Evolutionary conservation across 441 rosid species (phyloP), one percentile per base, ranked within the genome.

Genomic region (Lagerstroemia fauriei): DNA sequence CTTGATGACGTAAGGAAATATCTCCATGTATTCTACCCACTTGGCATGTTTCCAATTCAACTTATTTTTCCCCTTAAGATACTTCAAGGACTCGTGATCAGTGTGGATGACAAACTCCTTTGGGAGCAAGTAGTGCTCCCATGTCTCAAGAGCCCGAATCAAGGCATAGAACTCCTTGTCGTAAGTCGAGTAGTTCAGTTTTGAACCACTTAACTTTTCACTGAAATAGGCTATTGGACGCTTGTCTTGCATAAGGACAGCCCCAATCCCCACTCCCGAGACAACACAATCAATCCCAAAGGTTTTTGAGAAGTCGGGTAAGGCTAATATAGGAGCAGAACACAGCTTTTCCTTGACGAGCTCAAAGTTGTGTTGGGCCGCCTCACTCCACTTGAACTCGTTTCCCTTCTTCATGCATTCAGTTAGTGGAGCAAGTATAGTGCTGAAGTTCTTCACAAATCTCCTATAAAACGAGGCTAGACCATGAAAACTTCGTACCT

Each of bases 101-200:
- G 53, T 74, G 77, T 74, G 77, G 24, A 44, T 44, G 31, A 74
- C 77, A 31, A 74, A 46, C 77, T 74, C 77, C 32, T 51, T 47
- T 11, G 77, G 77, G 12, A 76, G 25, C 14, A 76, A 53, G 66
- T 76, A 76, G 32, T 53, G 78, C 44, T 57, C 25, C 78, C 78
- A 76, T 20, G 41, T 76, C 38, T 51, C 44, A 53, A 51, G 78
- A 44, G 63, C 78, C 38, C 44, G 78, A 53, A 76, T 57, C 63
- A 76, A 17, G 13, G 78, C 78, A 27, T 44, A 57, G 32, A 76
- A 76, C 25, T 76, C 78, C 31, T 76, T 76, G 66, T 76, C 78
- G 14, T 76, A 51, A 3, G 66, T 76, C 7, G 65, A 76, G 46
- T 76, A 76, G 66, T 76, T 50, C 63, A 76, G 44, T 9, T 18